A percentile compares a stretch with the other conserved stretches of the same genome.
Evolutionary conservation across 331 rosid species (phyloP).

Genomic region (Malus hybrid): DNA sequence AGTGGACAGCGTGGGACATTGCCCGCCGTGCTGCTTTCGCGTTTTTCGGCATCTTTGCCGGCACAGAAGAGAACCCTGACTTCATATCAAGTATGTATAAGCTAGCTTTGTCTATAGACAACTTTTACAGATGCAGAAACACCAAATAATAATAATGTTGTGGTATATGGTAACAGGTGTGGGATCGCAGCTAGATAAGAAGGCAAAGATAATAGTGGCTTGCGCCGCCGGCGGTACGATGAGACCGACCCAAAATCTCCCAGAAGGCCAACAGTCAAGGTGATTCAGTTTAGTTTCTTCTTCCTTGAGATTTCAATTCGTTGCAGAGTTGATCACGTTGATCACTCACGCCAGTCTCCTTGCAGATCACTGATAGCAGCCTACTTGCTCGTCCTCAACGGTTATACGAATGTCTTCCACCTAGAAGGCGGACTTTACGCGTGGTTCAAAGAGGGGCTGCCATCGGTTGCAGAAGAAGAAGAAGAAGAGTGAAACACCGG

Average conservation of each 20-base stretch:
- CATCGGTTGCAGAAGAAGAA: slow-evolving; percentile 45
- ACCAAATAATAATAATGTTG: not conserved
- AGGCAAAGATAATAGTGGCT: slow-evolving; percentile 83
- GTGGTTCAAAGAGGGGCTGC: slow-evolving; percentile 79
- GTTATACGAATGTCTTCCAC: slow-evolving; percentile 78
- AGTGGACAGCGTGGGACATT: slow-evolving; percentile 99
- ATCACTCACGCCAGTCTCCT: not conserved
- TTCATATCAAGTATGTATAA: slow-evolving; percentile 55
- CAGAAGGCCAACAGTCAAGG: slow-evolving; percentile 98
- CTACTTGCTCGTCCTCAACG: slow-evolving; percentile 85
- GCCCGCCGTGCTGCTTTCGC: slow-evolving; percentile 97
- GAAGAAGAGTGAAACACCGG: slow-evolving; percentile 13
- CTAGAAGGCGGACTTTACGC: slow-evolving; percentile 86
- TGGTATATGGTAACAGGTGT: slow-evolving; percentile 41
- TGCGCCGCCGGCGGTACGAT: slow-evolving; percentile 89
- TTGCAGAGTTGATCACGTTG: not conserved
- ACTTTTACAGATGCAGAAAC: not conserved
- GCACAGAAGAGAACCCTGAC: slow-evolving; percentile 98
- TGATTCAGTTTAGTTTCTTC: slow-evolving; percentile 4
- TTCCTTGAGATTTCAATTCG: not conserved
- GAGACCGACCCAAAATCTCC: slow-evolving; percentile 90
- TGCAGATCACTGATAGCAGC: slow-evolving; percentile 93
- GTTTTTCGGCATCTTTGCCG: slow-evolving; percentile 88
- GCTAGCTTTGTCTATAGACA: too few relatives aligned
- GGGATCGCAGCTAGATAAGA: slow-evolving; percentile 58